Conservation (phyloP, 1,284 basidiomycete genomes). For the Leccinum solheimii region DNA sequence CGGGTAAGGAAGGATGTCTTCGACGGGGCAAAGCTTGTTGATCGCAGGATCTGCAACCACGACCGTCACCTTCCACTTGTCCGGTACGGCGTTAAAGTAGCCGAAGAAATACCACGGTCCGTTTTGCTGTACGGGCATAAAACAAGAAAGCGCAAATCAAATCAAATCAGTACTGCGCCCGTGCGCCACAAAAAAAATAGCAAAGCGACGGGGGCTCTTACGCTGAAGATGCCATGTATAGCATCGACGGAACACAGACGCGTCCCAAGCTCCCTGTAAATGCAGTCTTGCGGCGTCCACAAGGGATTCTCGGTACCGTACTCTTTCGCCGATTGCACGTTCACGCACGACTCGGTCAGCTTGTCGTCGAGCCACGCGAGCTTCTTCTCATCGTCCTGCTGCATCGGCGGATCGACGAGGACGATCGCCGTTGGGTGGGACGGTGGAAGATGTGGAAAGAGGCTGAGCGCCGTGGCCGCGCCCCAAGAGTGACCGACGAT, state of each 20-base stretch:
- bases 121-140: constrained; percentile 18
- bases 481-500: constrained; percentile 31
- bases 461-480: constrained; percentile 10
- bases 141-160: neutral
- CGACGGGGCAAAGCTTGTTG: constrained; percentile 4
- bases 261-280: constrained; percentile 19
- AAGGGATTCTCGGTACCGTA: constrained; percentile 17
- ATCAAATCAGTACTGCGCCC: neutral
- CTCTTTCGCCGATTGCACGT: constrained; percentile 6
- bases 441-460: constrained; percentile 19
- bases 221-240: constrained; percentile 13
- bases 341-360: neutral
- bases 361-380: neutral
- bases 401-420: constrained; percentile 27
- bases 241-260: constrained; percentile 15
- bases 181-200: neutral
- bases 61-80: constrained; percentile 19
- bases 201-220: constrained; percentile 1
- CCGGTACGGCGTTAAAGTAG: constrained; percentile 6
- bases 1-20: constrained; percentile 13
- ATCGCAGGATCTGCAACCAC: constrained; percentile 23
- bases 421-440: constrained; percentile 21
- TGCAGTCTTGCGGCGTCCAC: constrained; percentile 22
- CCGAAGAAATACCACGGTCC: constrained; percentile 21
- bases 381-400: neutral